Conservation (phyloP, 345 rosid species). For the Brassica nigra region DNA sequence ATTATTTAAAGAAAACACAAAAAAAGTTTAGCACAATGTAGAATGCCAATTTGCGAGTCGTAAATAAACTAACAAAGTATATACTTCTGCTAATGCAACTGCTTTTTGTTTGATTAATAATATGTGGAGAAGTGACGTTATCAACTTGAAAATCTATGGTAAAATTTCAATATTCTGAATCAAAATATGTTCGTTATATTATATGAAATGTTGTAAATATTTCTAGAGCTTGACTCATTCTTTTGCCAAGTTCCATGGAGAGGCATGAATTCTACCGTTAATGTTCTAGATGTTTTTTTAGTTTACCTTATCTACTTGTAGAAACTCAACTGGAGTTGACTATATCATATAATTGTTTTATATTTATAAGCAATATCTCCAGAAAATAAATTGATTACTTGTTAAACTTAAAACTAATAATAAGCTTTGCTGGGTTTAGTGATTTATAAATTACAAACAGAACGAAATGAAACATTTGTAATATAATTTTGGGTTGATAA, state of each 20-base stretch:
- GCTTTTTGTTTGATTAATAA: slow-evolving; percentile 9
- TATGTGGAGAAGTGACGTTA: slow-evolving; percentile 1
- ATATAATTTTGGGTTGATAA: not conserved
- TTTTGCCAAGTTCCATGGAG: slow-evolving; percentile 30
- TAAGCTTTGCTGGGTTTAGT: not conserved
- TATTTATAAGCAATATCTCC: not conserved
- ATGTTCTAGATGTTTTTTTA: slow-evolving; percentile 11
- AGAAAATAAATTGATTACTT: slow-evolving; percentile 15
- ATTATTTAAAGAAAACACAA: slow-evolving; percentile 4
- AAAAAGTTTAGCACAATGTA: not conserved
- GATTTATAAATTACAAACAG: not conserved
- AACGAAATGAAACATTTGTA: not conserved
- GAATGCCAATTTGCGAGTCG: not conserved
- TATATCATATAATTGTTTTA: not conserved
- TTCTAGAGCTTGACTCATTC: slow-evolving; percentile 29
- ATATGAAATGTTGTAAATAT: slow-evolving; percentile 7
- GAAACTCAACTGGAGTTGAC: slow-evolving; percentile 14
- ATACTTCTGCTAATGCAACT: not conserved
- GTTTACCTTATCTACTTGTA: slow-evolving; percentile 30
- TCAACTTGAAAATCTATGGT: slow-evolving; percentile 22
- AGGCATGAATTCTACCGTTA: slow-evolving; percentile 39
- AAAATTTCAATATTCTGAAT: not conserved
- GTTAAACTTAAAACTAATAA: not conserved
- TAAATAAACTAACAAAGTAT: not conserved
- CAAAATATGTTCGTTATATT: not conserved